These are phyloP conservation scores for Backusella liffmaniae DNA, from an alignment of 192 early-diverging fungal species.

Conservation along the genomic window DNA sequence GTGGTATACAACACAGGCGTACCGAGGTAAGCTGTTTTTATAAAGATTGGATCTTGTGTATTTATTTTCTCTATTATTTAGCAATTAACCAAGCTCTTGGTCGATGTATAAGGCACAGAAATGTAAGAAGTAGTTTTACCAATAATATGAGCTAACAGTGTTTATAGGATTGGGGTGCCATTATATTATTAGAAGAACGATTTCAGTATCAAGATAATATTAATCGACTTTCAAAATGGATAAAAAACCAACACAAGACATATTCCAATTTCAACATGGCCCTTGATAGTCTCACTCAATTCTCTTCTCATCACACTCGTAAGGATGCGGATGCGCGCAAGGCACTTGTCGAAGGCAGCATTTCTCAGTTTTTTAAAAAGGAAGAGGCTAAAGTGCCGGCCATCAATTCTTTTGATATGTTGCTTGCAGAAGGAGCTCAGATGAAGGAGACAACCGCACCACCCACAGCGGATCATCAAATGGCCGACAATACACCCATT, in stretches of 20 bases:
- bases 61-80: neutral
- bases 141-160: neutral
- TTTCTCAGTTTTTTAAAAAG: neutral
- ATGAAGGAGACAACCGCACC: neutral
- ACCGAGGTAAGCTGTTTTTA: slow-evolving; percentile 8
- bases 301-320: neutral
- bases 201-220: slow-evolving; percentile 49
- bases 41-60: neutral
- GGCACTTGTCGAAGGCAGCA: neutral
- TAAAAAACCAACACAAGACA: slow-evolving; percentile 38
- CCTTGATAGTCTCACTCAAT: neutral
- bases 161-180: slow-evolving; percentile 57
- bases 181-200: slow-evolving; percentile 54
- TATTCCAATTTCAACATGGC: slow-evolving; percentile 34
- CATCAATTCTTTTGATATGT: neutral
- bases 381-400: neutral
- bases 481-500: too few relatives aligned
- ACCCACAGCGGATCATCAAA: too few relatives aligned
- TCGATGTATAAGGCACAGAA: slow-evolving; percentile 35
- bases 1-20: slow-evolving; percentile 34
- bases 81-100: slow-evolving; percentile 41
- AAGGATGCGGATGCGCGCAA: neutral
- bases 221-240: slow-evolving; percentile 68
- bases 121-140: slow-evolving; percentile 13
- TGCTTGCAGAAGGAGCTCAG: neutral